phyloP scores from a whole-genome alignment of 225 moss, liverwort and hornwort genomes.

The Bryoerythrophyllum caledonicum region DNA sequence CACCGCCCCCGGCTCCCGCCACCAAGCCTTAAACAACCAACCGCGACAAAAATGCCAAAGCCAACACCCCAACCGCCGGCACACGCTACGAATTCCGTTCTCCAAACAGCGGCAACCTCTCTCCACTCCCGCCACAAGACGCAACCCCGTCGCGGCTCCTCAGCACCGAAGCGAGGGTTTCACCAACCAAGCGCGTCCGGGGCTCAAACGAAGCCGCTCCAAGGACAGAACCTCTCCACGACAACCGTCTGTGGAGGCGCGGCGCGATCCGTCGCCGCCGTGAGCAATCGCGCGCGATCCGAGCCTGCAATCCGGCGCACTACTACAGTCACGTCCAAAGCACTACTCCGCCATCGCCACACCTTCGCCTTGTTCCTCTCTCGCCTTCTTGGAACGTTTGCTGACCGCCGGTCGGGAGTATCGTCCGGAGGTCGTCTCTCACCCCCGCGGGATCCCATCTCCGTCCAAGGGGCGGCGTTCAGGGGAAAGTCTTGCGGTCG shows the following conservation, averaged over 20 bases:
- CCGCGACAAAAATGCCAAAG: not conserved
- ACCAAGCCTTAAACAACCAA: not conserved
- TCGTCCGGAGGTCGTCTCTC: not conserved
- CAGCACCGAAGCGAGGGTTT: slow-evolving; percentile 31
- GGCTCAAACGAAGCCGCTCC: slow-evolving; percentile 2
- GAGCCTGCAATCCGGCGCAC: not conserved
- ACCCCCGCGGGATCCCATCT: rapidly evolving
- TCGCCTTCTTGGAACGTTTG: slow-evolving; percentile 46
- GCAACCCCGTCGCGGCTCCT: not conserved
- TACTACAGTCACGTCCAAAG: not conserved
- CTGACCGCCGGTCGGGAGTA: not conserved
- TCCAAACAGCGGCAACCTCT: not conserved
- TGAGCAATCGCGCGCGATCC: not conserved
- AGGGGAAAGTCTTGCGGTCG: not conserved
- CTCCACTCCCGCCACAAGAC: not conserved
- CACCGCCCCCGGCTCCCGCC: slow-evolving; percentile 4
- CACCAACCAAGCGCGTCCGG: not conserved
- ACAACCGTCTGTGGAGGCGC: not conserved
- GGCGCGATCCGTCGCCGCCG: not conserved
- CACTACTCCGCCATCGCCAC: slow-evolving; percentile 35
- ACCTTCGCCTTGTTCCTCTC: slow-evolving; percentile 14
- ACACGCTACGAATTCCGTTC: slow-evolving; percentile 1
- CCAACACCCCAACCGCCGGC: slow-evolving; percentile 4
- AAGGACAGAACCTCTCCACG: not conserved
- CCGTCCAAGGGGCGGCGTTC: not conserved